Evolutionary conservation across 257 asterid species (phyloP), one percentile per base, ranked within the genome.

Genomic region (Nicotiana tabacum): DNA sequence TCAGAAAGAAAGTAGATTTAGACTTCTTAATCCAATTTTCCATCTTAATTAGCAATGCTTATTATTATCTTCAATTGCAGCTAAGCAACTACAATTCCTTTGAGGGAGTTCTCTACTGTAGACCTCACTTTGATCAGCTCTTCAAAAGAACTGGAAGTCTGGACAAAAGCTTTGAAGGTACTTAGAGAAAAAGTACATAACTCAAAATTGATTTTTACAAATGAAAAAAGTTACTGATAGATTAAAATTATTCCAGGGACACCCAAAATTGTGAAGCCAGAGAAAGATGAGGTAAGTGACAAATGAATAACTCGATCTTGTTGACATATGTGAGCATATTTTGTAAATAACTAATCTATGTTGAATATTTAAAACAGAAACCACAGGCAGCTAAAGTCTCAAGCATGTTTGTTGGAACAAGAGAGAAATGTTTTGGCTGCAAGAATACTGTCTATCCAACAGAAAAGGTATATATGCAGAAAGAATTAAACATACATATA

Each of bases 41-140:
- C 32, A 37, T 1, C n/a, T 69, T 9, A 67, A 39, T n/a, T n/a
- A 39, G 11, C 13, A 6, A 3, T 39, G 0, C 4, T 10, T 11
- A 39, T 4, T 72, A 9, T 74, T 48, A 27, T 27, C 16, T 74
- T 74, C 1, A 60, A 81, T 80, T 81, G 67, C 97, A 93, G 98
- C 89, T 93, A 32, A 94, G 90, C 21, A 95, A 95, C 87, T 93
- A 91, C 92, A 95, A 95, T 87, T 95, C 99, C 77, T 93, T 95
- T 65, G 99, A 95, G 87, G 99, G 99, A 86, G 98, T 93, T 83
- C 93, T 93, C 7, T 95, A 95, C 55, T 95, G 99, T 87, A 93
- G 99, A 89, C 99, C 99, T 70, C 99, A 95, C 89, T 95, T 92
- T 85, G 99, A 95, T 91, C 99, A 95, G 90, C 92, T 93, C 83